Conservation (phyloP, 139 green algal genomes). For the Chlamydomonas eustigma region DNA sequence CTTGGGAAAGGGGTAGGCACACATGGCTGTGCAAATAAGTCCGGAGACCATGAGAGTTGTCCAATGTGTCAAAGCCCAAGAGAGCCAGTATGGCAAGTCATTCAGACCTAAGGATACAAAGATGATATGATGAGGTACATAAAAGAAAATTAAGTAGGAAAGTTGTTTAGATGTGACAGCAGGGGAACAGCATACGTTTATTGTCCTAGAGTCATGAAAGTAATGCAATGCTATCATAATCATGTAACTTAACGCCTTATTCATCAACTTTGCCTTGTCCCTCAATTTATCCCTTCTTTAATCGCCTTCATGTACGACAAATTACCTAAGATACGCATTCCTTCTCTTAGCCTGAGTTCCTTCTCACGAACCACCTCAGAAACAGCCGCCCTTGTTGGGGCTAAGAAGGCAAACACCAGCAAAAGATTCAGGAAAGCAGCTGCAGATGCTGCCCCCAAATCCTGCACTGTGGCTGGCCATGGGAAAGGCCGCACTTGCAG, state of each 20-base stretch:
- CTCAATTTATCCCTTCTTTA: no score
- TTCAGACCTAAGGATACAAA: constrained; percentile 21
- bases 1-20: constrained; percentile 38
- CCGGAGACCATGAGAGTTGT: background rate
- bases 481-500: constrained; percentile 66
- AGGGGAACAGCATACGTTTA: no score
- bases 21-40: constrained; percentile 12
- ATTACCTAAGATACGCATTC: constrained; percentile 70
- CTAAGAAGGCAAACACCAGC: constrained; percentile 65
- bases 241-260: no score
- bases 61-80: constrained; percentile 56
- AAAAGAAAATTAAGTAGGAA: no score
- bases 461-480: constrained; percentile 56
- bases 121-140: no score
- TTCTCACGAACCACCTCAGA: constrained; percentile 68
- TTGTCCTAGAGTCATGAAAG: no score
- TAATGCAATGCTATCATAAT: no score
- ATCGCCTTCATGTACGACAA: no score
- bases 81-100: constrained; percentile 62
- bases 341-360: constrained; percentile 76
- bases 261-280: no score
- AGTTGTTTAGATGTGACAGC: no score
- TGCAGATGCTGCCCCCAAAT: constrained; percentile 49
- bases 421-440: constrained; percentile 73
- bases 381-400: constrained; percentile 50